Evolutionary conservation across 139 green algal genomes (phyloP).

Genomic region (Prasinococcaceae sp.): DNA sequence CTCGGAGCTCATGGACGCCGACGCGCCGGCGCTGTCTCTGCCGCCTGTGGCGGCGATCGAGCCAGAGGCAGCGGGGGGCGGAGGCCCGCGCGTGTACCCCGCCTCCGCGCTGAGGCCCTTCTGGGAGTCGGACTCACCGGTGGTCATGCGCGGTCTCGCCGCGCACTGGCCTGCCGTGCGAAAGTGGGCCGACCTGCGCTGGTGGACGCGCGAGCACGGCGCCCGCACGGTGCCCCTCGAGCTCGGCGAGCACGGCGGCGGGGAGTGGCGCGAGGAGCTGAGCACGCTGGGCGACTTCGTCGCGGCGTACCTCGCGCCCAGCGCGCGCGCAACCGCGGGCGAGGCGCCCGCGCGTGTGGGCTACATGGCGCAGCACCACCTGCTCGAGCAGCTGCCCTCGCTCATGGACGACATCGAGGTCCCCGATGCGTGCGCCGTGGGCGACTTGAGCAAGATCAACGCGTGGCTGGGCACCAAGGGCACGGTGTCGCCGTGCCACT

Average conservation of each 20-base stretch:
- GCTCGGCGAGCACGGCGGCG: slow-evolving; percentile 2
- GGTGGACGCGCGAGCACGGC: neutral
- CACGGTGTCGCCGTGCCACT: slow-evolving; percentile 26
- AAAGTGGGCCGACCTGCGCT: slow-evolving; percentile 3
- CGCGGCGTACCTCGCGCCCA: neutral
- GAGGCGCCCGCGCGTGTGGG: neutral
- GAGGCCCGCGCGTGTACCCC: no score
- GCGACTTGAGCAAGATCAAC: slow-evolving; percentile 3
- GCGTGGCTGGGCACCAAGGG: slow-evolving; percentile 20
- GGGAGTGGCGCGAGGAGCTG: neutral
- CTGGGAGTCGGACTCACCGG: no score
- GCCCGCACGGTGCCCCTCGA: slow-evolving; percentile 8
- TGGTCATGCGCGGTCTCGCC: neutral
- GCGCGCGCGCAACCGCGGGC: neutral
- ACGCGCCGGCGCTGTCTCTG: no score
- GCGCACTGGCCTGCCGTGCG: neutral
- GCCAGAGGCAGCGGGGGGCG: no score
- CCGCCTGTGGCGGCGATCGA: no score
- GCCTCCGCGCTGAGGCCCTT: no score
- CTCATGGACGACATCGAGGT: slow-evolving; percentile 9
- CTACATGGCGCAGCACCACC: slow-evolving; percentile 23
- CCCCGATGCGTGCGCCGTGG: slow-evolving; percentile 1
- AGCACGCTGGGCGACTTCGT: neutral
- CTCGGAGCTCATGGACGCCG: no score
- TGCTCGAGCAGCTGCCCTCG: slow-evolving; percentile 16